phyloP scores from a whole-genome alignment of 1,139 yeast genomes.

The Maudiozyma humilis region DNA sequence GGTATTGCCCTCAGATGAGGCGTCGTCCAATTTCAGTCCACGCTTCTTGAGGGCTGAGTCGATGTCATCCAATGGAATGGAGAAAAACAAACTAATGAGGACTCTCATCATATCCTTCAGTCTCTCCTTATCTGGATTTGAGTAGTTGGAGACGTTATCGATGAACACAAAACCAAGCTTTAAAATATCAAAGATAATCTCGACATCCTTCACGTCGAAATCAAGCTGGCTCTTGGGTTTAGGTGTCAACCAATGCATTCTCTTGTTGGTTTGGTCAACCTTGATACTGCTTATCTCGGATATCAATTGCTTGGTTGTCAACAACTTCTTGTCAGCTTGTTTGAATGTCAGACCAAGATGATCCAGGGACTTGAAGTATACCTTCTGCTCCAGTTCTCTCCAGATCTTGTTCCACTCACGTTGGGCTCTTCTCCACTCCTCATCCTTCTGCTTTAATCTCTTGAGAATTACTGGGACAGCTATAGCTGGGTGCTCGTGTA shows the following conservation, averaged over 20 bases:
- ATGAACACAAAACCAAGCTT: slow-evolving; percentile 64
- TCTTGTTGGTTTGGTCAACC: slow-evolving; percentile 70
- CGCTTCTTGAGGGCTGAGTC: slow-evolving; percentile 31
- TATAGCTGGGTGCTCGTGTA: slow-evolving; percentile 89
- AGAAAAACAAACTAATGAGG: slow-evolving; percentile 36
- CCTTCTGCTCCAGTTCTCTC: slow-evolving; percentile 97
- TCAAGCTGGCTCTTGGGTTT: slow-evolving; percentile 74
- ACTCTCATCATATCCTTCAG: slow-evolving; percentile 63
- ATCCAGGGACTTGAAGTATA: slow-evolving; percentile 84
- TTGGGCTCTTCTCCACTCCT: slow-evolving; percentile 97
- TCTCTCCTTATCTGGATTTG: slow-evolving; percentile 73
- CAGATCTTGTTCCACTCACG: slow-evolving; percentile 98
- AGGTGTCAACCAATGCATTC: slow-evolving; percentile 81
- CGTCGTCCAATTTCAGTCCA: slow-evolving; percentile 8
- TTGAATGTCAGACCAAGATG: slow-evolving; percentile 93
- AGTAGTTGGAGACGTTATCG: slow-evolving; percentile 61
- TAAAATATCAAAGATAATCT: slow-evolving; percentile 65
- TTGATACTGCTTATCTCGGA: slow-evolving; percentile 89
- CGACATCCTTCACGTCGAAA: slow-evolving; percentile 57
- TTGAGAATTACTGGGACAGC: slow-evolving; percentile 91
- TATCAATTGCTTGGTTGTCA: slow-evolving; percentile 82
- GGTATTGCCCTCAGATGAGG: background rate
- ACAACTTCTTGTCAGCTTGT: slow-evolving; percentile 86
- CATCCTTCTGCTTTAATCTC: slow-evolving; percentile 92
- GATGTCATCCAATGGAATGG: slow-evolving; percentile 25